phyloP scores from a whole-genome alignment of 768 basidiomycete species.

The Psilocybe cyanescens region DNA sequence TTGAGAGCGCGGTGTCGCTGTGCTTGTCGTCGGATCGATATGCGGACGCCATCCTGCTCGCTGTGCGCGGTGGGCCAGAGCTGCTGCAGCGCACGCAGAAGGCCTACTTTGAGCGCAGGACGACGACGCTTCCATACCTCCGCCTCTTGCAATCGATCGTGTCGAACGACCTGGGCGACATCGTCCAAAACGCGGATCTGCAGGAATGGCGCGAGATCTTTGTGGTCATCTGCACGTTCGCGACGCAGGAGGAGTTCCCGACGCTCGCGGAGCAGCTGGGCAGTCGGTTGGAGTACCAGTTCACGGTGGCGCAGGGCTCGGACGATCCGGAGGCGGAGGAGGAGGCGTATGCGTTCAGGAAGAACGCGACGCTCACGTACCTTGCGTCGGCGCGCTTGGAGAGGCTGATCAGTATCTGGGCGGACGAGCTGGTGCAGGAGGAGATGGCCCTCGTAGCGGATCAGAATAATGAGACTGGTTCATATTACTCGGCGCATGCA shows the following conservation, averaged over 20 bases:
- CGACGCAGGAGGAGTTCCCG: constrained; percentile 81
- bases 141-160: constrained; percentile 95
- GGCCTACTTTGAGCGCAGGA: constrained; percentile 88
- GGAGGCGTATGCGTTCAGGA: constrained; percentile 60
- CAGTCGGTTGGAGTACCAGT: constrained; percentile 86
- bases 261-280: constrained; percentile 93
- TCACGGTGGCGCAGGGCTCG: constrained; percentile 56
- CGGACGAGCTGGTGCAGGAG: constrained; percentile 87
- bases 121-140: constrained; percentile 79
- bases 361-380: constrained; percentile 92
- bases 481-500: constrained; percentile 79
- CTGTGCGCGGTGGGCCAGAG: constrained; percentile 88
- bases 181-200: constrained; percentile 95
- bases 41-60: constrained; percentile 93
- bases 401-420: constrained; percentile 89
- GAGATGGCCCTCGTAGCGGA: constrained; percentile 57
- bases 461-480: constrained; percentile 43
- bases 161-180: constrained; percentile 87
- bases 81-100: constrained; percentile 88
- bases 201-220: constrained; percentile 97
- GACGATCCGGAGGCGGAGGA: constrained; percentile 45
- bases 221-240: constrained; percentile 95
- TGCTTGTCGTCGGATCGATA: constrained; percentile 89
- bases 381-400: constrained; percentile 90
- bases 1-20: constrained; percentile 87